Base-by-base conservation (phyloP, 2,329 filamentous ascomycete genomes). In the Sclerotiophoma versabilis region DNA sequence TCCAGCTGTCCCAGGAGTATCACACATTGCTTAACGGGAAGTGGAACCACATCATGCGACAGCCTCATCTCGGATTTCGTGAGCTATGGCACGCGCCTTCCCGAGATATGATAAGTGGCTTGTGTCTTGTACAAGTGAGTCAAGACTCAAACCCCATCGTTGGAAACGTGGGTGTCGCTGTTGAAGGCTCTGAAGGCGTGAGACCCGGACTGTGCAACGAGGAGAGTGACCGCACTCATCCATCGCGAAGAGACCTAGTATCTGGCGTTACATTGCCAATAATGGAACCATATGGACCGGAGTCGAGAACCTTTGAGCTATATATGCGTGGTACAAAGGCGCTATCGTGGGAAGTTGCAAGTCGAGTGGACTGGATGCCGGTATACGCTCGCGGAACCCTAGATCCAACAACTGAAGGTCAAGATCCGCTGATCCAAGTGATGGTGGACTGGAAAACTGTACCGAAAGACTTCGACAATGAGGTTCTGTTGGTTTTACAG, bases 141-240 rank as follows among this genome's bases (percentile, higher is more conserved):
- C 37, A 41, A 23, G 37, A 41, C 1, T 26, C 20, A 10, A 41
- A 41, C 6, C 37, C 37, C 14, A 41, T 41, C 12, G 37, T 23
- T 4, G 37, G 37, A 19, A 17, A 41, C 9, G 3, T 41, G 4
- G 37, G 37, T 5, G 15, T 41, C 6, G 23, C 23, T 41, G 37
- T 41, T 17, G 37, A 19, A 23, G 37, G 37, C 14, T 17, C 23
- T 29, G 23, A 41, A 23, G 37, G 23, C 3, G 37, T 41, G 23
- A 27, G 37, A 23, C 37, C 37, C 12, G 37, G 37, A n/a, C 37
- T 41, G n/a, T 41, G 37, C 37, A 41, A 41, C 20, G 37, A 41
- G 23, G 37, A 41, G 37, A 41, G 37, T 23, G 37, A 41, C 19
- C 37, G 37, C 37, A 41, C 37, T n/a, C 37, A 41, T 27, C 37